These are phyloP conservation scores for Fusarium incarnatum DNA, from an alignment of 2,329 filamentous ascomycete species.

Conservation along the genomic window DNA sequence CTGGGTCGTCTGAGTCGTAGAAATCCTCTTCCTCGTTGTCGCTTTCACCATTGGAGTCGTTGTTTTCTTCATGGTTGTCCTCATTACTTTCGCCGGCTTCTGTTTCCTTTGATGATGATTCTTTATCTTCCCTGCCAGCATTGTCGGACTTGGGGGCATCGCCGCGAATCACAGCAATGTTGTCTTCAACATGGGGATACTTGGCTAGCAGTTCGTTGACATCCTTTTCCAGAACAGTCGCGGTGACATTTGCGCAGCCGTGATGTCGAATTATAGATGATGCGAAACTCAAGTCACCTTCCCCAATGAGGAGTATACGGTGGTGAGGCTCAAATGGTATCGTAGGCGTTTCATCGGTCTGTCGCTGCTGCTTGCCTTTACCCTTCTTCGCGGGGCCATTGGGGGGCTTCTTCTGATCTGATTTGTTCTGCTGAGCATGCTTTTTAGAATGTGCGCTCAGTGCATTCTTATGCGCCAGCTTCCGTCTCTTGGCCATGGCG, in stretches of 20 bases:
- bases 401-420: slow-evolving; percentile 35
- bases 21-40: slow-evolving; percentile 35
- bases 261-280: slow-evolving; percentile 74
- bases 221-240: slow-evolving; percentile 74
- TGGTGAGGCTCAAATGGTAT: slow-evolving; percentile 77
- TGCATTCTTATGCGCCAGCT: slow-evolving; percentile 50
- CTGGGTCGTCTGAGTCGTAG: slow-evolving; percentile 36
- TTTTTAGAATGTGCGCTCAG: slow-evolving; percentile 37
- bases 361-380: slow-evolving; percentile 45
- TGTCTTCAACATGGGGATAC: slow-evolving; percentile 76
- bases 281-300: slow-evolving; percentile 85
- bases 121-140: slow-evolving; percentile 8
- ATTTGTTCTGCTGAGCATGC: slow-evolving; percentile 31
- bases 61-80: slow-evolving; percentile 18
- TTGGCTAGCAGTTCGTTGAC: slow-evolving; percentile 72
- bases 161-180: slow-evolving; percentile 64
- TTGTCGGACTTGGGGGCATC: slow-evolving; percentile 37
- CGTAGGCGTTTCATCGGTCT: slow-evolving; percentile 54
- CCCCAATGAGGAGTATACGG: slow-evolving; percentile 80
- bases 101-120: not conserved
- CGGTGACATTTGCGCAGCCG: slow-evolving; percentile 73
- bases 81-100: slow-evolving; percentile 10
- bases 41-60: slow-evolving; percentile 30
- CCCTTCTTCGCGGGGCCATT: slow-evolving; percentile 40
- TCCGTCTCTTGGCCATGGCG: slow-evolving; percentile 58